Percentiles rank a stretch among this genome's conserved stretches.
Conservation (phyloP, 2,329 filamentous ascomycete genomes). For the Cladorrhinum sp. region DNA sequence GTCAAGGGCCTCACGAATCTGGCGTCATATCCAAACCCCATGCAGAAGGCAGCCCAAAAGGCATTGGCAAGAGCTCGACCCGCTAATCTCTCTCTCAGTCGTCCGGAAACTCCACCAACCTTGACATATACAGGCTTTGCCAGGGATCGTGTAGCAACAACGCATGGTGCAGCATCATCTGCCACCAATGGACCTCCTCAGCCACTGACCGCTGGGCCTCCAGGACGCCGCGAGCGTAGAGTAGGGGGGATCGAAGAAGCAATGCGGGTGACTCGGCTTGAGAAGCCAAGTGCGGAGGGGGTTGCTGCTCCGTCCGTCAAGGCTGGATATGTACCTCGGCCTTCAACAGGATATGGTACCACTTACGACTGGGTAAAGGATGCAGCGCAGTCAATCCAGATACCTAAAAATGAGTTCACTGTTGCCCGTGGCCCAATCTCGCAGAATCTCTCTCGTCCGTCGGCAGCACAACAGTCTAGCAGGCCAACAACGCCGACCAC, state of each 20-base stretch:
- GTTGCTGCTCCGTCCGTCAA: not conserved
- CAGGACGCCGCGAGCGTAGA: constrained; percentile 50
- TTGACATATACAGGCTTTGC: constrained; percentile 16
- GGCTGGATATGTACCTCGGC: not conserved
- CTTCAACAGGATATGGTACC: not conserved
- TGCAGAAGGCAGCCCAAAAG: constrained; percentile 50
- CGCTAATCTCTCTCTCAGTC: constrained; percentile 20
- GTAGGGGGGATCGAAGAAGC: not conserved
- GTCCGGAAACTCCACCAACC: constrained; percentile 18
- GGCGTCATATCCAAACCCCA: constrained; percentile 55
- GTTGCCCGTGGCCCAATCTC: not conserved
- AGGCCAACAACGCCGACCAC: not conserved
- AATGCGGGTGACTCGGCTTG: not conserved
- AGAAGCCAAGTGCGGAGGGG: not conserved
- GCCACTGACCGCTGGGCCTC: constrained; percentile 53
- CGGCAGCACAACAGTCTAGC: not conserved
- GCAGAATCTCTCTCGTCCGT: not conserved
- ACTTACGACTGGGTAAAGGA: not conserved
- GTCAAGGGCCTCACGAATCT: constrained; percentile 52
- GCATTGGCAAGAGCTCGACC: constrained; percentile 34
- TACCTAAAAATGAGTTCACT: not conserved
- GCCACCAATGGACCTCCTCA: constrained; percentile 42
- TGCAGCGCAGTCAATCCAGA: not conserved
- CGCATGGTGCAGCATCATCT: constrained; percentile 17
- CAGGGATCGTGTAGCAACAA: constrained; percentile 6